phyloP scores from a whole-genome alignment of 148 eudicot species.

The Limonium bicolor region DNA sequence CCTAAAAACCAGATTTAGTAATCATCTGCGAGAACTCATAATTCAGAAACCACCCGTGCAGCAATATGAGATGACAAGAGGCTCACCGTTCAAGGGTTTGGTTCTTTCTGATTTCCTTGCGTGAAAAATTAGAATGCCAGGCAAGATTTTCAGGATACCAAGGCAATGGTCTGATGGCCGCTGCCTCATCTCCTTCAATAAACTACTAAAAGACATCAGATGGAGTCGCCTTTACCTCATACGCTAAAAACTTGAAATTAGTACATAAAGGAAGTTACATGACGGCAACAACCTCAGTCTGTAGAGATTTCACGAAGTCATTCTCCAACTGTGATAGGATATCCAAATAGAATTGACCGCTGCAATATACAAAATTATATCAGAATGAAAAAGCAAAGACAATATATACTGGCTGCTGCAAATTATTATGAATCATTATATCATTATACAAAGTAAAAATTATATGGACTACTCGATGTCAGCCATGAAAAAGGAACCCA shows the following conservation, averaged over 20 bases:
- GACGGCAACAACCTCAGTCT: slow-evolving; percentile 44
- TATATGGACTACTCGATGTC: too few species aligned
- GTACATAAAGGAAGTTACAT: background rate
- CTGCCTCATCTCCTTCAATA: slow-evolving; percentile 57
- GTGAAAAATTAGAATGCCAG: slow-evolving; percentile 92
- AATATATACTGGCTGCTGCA: too few species aligned
- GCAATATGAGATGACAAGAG: background rate
- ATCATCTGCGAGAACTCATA: too few species aligned
- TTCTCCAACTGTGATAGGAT: slow-evolving; percentile 63
- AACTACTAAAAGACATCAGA: too few species aligned
- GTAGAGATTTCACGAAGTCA: slow-evolving; percentile 77
- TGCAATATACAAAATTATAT: slow-evolving; percentile 33
- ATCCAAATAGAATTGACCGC: slow-evolving; percentile 70
- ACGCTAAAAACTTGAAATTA: background rate
- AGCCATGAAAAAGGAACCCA: too few species aligned
- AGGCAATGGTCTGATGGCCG: slow-evolving; percentile 64
- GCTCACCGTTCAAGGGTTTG: slow-evolving; percentile 72
- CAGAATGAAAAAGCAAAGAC: background rate
- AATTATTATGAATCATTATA: too few species aligned
- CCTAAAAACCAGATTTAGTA: too few species aligned
- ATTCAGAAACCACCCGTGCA: background rate
- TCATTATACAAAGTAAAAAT: too few species aligned
- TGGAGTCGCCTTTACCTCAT: too few species aligned
- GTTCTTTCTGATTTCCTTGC: slow-evolving; percentile 84
- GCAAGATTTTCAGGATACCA: slow-evolving; percentile 98